A percentile compares a stretch with the other conserved stretches of the same genome.
Evolutionary conservation across 345 rosid genomes (phyloP).

Genomic region (Moricandia moricandioides): DNA sequence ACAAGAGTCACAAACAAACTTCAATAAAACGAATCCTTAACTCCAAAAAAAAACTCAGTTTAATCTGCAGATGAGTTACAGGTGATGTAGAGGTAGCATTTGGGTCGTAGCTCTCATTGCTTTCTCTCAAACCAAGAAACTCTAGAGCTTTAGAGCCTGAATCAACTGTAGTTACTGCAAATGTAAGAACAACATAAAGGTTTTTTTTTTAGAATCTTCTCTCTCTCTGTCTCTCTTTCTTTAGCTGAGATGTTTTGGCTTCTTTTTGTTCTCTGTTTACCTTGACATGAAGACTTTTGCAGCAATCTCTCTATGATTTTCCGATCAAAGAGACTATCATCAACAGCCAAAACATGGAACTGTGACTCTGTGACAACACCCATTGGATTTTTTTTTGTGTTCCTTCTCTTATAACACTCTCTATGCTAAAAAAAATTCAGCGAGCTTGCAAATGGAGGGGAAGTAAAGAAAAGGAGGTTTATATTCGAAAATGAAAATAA

Average conservation of each 20-base stretch:
- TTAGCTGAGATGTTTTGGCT: not conserved
- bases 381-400: not conserved
- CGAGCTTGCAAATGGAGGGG: not conserved
- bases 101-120: constrained; percentile 31
- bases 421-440: constrained; percentile 10
- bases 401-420: too few species aligned
- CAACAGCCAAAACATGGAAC: constrained; percentile 97
- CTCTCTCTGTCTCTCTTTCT: not conserved
- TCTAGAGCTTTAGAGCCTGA: constrained; percentile 89
- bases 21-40: not conserved
- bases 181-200: not conserved
- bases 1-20: constrained; percentile 1
- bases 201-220: not conserved
- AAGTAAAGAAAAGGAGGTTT: not conserved
- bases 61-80: constrained; percentile 29
- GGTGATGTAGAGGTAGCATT: constrained; percentile 41
- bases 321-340: constrained; percentile 75
- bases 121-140: constrained; percentile 58
- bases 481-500: not conserved
- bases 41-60: not conserved
- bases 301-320: constrained; percentile 85
- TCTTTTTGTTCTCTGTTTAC: constrained; percentile 24
- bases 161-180: constrained; percentile 82
- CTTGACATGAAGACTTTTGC: constrained; percentile 86
- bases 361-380: constrained; percentile 45